Conservation (phyloP, 257 asterid species). For the Gentiana straminea region DNA sequence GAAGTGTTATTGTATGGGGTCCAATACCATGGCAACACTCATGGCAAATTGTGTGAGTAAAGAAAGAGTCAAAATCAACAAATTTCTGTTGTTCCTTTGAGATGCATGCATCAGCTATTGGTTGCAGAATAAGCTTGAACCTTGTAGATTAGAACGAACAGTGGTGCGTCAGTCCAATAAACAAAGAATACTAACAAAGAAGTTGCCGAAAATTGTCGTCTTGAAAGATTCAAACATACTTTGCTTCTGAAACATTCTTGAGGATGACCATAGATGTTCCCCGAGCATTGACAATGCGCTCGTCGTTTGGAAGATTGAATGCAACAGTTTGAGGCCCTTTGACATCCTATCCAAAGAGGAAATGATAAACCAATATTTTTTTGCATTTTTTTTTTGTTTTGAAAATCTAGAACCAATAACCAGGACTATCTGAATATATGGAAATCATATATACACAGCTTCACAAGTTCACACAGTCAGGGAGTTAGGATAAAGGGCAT, state of each 20-base stretch:
- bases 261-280: constrained; percentile 98
- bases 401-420: too few species aligned
- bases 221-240: constrained; percentile 30
- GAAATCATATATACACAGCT: too few species aligned
- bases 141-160: constrained; percentile 23
- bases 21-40: constrained; percentile 99
- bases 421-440: too few species aligned
- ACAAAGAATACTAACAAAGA: not conserved
- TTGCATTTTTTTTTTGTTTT: too few species aligned
- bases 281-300: constrained; percentile 78
- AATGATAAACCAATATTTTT: not conserved
- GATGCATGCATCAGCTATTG: constrained; percentile 73
- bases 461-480: too few species aligned
- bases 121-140: constrained; percentile 89
- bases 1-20: constrained; percentile 85
- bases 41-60: constrained; percentile 89
- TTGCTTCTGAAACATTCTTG: constrained; percentile 94
- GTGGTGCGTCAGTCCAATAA: not conserved
- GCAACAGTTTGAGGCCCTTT: constrained; percentile 99
- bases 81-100: constrained; percentile 46
- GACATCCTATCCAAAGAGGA: constrained; percentile 51
- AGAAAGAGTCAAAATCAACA: constrained; percentile 87
- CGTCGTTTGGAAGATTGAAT: constrained; percentile 96
- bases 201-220: not conserved
- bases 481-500: too few species aligned